Conservation (phyloP, 78 protist species). For the Creolimax fragrantissima region DNA sequence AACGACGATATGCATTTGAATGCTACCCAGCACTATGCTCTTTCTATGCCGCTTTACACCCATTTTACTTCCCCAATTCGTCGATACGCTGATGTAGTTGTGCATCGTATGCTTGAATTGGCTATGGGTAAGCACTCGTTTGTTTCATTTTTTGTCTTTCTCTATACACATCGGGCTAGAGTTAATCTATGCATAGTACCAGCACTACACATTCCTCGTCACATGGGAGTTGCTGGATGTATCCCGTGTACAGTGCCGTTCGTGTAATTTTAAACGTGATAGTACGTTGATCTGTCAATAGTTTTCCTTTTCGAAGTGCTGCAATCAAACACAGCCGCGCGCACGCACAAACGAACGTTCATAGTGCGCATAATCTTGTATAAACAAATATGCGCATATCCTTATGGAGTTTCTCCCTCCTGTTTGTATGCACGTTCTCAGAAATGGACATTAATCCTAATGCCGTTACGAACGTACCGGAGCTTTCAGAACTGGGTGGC, state of each 20-base stretch:
- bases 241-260: no score
- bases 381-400: no score
- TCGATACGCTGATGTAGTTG: conserved; percentile 79
- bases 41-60: conserved; percentile 80
- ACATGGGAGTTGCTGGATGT: no score
- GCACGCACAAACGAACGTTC: no score
- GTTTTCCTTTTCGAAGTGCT: not conserved
- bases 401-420: no score
- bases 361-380: no score
- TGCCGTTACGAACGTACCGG: no score
- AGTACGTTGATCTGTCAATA: not conserved
- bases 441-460: no score
- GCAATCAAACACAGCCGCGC: no score
- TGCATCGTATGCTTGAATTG: conserved; percentile 72
- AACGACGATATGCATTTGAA: not conserved
- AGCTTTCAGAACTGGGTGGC: not conserved
- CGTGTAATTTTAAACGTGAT: not conserved
- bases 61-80: conserved; percentile 99
- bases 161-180: not conserved
- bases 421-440: no score
- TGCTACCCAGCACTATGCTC: conserved; percentile 64
- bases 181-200: not conserved
- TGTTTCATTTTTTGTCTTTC: conserved; percentile 4
- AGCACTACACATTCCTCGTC: not conserved
- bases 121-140: conserved; percentile 1